Conservation (phyloP, 176 grass and related monocot species). For the Tillandsia leiboldiana region DNA sequence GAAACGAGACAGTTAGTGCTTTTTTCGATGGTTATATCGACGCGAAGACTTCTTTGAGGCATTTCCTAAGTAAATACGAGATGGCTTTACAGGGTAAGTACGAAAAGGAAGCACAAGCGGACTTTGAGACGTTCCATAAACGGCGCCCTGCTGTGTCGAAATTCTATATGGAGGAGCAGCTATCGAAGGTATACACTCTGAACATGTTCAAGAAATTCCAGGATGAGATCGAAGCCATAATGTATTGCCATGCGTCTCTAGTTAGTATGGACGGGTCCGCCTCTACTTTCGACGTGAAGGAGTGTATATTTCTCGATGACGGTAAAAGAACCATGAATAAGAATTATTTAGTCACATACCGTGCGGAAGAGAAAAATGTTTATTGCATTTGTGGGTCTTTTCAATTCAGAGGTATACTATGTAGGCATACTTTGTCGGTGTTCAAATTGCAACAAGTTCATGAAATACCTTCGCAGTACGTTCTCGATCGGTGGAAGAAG, state of each 20-base stretch:
- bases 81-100: conserved; percentile 76
- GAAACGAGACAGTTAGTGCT: conserved; percentile 51
- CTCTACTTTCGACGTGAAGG: conserved; percentile 80
- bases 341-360: conserved; percentile 67
- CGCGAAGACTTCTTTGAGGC: conserved; percentile 73
- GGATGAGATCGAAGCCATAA: conserved; percentile 97
- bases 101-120: conserved; percentile 89
- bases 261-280: conserved; percentile 33
- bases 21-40: conserved; percentile 94
- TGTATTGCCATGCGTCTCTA: conserved; percentile 91
- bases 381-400: conserved; percentile 94
- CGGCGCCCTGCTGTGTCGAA: conserved; percentile 73
- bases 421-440: conserved; percentile 77
- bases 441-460: conserved; percentile 88
- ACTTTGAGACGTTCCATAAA: conserved; percentile 99
- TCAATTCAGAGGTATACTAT: conserved; percentile 88
- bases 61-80: conserved; percentile 88
- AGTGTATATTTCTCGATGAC: conserved; percentile 87
- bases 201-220: conserved; percentile 98
- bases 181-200: conserved; percentile 88
- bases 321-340: conserved; percentile 81
- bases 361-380: conserved; percentile 56
- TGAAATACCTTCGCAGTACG: conserved; percentile 77
- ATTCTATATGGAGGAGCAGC: conserved; percentile 98
- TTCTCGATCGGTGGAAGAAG: conserved; percentile 92